Evolutionary conservation across 768 basidiomycete species (phyloP).

Genomic region (Tremella yokohamensis): DNA sequence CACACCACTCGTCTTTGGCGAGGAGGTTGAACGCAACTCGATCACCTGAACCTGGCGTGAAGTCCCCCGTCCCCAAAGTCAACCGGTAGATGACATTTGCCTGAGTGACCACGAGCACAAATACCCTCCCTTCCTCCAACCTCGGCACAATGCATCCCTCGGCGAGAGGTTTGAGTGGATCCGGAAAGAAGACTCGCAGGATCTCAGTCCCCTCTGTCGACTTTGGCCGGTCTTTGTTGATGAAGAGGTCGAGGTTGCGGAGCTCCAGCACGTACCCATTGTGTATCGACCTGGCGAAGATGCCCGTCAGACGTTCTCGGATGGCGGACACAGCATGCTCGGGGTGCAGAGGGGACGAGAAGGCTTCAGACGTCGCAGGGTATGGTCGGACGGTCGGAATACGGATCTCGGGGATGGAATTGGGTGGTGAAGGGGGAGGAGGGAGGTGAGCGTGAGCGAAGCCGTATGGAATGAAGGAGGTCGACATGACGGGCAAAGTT

Average conservation of each 20-base stretch:
- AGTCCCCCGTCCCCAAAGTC: slow-evolving; percentile 23
- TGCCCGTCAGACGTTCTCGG: slow-evolving; percentile 23
- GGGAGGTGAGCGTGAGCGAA: slow-evolving; percentile 44
- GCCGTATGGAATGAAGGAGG: slow-evolving; percentile 35
- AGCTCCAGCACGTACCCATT: slow-evolving; percentile 46
- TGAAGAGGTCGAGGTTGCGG: slow-evolving; percentile 16
- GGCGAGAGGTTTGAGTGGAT: slow-evolving; percentile 25
- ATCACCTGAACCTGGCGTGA: slow-evolving; percentile 13
- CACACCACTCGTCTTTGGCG: slow-evolving; percentile 34
- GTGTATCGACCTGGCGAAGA: slow-evolving; percentile 36
- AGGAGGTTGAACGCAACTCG: slow-evolving; percentile 22
- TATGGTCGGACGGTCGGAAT: slow-evolving; percentile 23
- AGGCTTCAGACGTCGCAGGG: slow-evolving; percentile 15
- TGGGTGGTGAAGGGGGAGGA: slow-evolving; percentile 33
- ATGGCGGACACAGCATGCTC: slow-evolving; percentile 42
- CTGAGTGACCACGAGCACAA: slow-evolving; percentile 33
- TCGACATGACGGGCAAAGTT: slow-evolving; percentile 22
- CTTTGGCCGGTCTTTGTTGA: slow-evolving; percentile 10
- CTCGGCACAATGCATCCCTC: slow-evolving; percentile 25
- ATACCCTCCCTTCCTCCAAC: slow-evolving; percentile 19
- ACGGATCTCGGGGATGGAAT: slow-evolving; percentile 32
- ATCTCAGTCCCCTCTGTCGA: slow-evolving; percentile 20
- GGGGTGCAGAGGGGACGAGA: slow-evolving; percentile 31
- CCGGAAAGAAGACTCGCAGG: slow-evolving; percentile 41
- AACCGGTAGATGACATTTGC: slow-evolving; percentile 34